Evolutionary conservation across 345 rosid species (phyloP).

Genomic region (Citrus australasica): DNA sequence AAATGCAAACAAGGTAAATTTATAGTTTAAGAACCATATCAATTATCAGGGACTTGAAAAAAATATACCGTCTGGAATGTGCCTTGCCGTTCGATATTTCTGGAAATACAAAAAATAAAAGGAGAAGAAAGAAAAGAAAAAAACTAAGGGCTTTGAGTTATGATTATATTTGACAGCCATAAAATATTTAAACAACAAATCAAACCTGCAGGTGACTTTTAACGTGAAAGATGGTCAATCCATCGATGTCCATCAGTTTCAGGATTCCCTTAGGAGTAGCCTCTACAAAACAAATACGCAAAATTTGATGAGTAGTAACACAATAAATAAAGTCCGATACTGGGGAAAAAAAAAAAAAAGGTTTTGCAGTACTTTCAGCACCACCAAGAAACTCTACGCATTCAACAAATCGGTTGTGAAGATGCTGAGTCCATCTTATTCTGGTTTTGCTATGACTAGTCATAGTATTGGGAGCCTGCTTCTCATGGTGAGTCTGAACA

Average conservation of each 20-base stretch:
- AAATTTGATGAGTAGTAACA: no score
- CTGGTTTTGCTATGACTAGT: conserved; percentile 13
- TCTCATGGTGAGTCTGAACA: no score
- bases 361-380: conserved; percentile 21
- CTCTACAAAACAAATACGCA: conserved; percentile 6
- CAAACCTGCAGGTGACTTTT: conserved; percentile 39
- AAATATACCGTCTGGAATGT: conserved; percentile 29
- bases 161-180: neutral
- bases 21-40: neutral
- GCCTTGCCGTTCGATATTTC: conserved; percentile 22
- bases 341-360: no score
- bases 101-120: neutral
- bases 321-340: no score
- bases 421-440: conserved; percentile 35
- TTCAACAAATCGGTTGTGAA: conserved; percentile 32
- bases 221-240: conserved; percentile 30
- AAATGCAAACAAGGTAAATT: no score
- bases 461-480: no score
- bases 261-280: conserved; percentile 37
- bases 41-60: neutral
- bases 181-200: no score
- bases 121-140: neutral
- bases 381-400: conserved; percentile 31
- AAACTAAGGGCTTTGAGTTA: neutral
- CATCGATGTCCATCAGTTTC: conserved; percentile 23